A percentile compares a stretch with the other conserved stretches of the same genome.
Evolutionary conservation across 306 rosid genomes (phyloP).

Genomic region (Cucumis hystrix): DNA sequence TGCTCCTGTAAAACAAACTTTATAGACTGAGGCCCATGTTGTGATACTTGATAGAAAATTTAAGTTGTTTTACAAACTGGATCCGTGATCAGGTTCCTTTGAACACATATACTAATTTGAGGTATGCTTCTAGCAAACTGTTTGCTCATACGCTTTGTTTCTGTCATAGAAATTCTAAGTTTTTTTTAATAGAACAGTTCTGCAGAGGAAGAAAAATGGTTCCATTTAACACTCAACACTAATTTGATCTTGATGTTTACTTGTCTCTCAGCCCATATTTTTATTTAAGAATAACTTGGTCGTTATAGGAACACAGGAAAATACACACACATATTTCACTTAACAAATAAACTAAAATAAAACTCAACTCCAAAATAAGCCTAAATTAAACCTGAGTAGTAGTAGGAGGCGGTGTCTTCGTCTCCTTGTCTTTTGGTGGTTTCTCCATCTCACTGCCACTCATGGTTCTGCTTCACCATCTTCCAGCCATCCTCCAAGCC

Average conservation of each 20-base stretch:
- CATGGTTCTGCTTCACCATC: slow-evolving; percentile 32
- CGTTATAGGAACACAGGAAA: neutral
- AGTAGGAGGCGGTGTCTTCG: slow-evolving; percentile 55
- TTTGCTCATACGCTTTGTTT: neutral
- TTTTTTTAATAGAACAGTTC: neutral
- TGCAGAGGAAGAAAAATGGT: neutral
- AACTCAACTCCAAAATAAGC: neutral
- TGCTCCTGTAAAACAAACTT: slow-evolving; percentile 51
- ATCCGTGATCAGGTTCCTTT: too few relatives aligned
- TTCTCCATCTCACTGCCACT: slow-evolving; percentile 86
- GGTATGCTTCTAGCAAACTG: neutral
- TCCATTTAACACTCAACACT: neutral
- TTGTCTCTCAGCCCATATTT: neutral
- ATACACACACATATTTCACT: neutral
- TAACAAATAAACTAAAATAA: neutral
- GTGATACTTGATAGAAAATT: neutral
- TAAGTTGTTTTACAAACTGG: neutral
- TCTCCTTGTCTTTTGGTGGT: slow-evolving; percentile 47
- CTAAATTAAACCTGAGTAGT: slow-evolving; percentile 44
- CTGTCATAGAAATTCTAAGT: neutral
- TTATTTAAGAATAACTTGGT: neutral
- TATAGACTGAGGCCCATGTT: too few relatives aligned
- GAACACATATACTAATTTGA: too few relatives aligned
- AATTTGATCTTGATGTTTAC: neutral
- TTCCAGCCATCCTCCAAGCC: slow-evolving; percentile 32